A percentile compares a stretch with the other conserved stretches of the same genome.
These are phyloP conservation scores for Tylopilus vinaceipallidus DNA, from an alignment of 768 basidiomycete species.

Conservation along the genomic window DNA sequence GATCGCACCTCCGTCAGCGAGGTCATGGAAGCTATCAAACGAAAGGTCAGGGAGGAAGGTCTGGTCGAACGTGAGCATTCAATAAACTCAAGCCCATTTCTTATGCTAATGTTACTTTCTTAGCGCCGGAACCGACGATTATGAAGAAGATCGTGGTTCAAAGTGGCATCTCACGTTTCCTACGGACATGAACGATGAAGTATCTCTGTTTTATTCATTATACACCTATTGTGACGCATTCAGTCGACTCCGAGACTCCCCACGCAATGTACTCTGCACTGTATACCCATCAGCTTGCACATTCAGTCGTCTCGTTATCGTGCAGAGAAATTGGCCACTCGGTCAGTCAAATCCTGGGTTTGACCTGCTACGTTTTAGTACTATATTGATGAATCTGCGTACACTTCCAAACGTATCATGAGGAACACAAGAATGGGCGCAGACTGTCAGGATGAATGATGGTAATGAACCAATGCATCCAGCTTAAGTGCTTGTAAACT, in stretches of 20 bases:
- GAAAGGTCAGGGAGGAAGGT: constrained; percentile 89
- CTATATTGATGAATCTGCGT: no score
- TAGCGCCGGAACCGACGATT: constrained; percentile 81
- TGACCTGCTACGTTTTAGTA: no score
- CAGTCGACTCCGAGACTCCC: neutral
- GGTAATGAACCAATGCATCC: no score
- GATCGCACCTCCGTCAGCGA: constrained; percentile 86
- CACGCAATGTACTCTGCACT: no score
- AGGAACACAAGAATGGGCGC: no score
- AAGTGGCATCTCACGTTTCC: constrained; percentile 71
- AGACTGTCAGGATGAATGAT: no score
- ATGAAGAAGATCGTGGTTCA: constrained; percentile 89
- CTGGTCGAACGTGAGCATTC: constrained; percentile 70
- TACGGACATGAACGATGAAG: constrained; percentile 40
- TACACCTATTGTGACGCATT: neutral
- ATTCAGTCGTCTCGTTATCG: no score
- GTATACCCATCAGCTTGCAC: no score
- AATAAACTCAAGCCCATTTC: neutral
- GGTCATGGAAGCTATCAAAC: constrained; percentile 89
- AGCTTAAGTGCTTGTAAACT: no score
- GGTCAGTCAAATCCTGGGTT: no score
- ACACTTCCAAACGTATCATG: no score
- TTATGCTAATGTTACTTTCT: constrained; percentile 5
- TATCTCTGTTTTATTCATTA: neutral
- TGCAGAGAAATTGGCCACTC: no score